These are phyloP conservation scores for Auricularia cornea DNA, from an alignment of 768 basidiomycete genomes.

Conservation along the genomic window DNA sequence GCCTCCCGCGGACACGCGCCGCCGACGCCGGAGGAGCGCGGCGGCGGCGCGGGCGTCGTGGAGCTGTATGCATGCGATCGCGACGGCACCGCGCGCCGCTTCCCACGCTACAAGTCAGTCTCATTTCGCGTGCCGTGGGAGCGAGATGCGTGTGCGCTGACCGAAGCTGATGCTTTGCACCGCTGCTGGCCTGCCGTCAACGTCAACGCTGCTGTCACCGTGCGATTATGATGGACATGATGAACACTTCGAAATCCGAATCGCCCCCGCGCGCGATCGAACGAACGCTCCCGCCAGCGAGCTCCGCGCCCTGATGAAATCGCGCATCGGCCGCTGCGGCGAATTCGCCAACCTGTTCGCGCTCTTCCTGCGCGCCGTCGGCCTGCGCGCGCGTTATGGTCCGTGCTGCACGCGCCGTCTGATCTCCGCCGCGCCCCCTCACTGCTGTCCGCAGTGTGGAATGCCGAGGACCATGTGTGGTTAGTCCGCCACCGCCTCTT, in stretches of 20 bases:
- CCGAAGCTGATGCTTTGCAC: no score
- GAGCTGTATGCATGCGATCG: constrained; percentile 26
- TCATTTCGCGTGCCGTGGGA: background rate
- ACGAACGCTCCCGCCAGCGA: constrained; percentile 12
- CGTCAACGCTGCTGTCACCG: no score
- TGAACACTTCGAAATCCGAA: background rate
- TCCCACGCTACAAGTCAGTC: constrained; percentile 26
- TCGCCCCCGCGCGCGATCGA: background rate
- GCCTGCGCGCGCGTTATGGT: constrained; percentile 26
- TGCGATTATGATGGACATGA: no score
- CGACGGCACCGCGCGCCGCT: constrained; percentile 20
- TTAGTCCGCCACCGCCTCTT: constrained; percentile 3
- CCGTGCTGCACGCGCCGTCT: background rate
- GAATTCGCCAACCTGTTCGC: constrained; percentile 35
- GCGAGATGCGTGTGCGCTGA: no score
- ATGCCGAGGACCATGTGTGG: constrained; percentile 35
- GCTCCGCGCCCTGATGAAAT: constrained; percentile 20
- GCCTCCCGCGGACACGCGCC: constrained; percentile 7
- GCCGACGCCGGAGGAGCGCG: constrained; percentile 19
- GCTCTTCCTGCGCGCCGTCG: constrained; percentile 25
- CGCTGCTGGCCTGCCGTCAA: no score
- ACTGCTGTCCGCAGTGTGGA: constrained; percentile 15
- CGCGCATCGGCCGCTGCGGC: constrained; percentile 19
- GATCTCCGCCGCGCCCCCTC: constrained; percentile 5
- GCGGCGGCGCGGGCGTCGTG: constrained; percentile 26